Percentiles rank a stretch among this genome's conserved stretches.
Conservation (phyloP, 371 early-diverging fungal genomes). For the Mucor plumbeus region DNA sequence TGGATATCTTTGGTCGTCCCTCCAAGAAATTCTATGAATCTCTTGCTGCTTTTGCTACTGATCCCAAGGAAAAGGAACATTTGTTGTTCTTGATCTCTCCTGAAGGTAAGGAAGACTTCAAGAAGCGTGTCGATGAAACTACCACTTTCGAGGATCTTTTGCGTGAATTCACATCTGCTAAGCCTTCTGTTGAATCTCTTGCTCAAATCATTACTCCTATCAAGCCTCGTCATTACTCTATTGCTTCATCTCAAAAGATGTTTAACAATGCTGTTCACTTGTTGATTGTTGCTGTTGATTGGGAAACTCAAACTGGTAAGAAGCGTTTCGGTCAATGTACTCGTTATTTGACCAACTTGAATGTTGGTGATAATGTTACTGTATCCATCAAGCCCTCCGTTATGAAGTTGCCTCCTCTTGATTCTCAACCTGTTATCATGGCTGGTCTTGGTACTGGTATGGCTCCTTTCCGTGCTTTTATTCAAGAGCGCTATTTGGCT, state of each 20-base stretch:
- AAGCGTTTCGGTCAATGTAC: conserved; percentile 89
- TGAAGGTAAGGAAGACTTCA: conserved; percentile 82
- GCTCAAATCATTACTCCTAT: conserved; percentile 77
- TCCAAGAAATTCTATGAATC: conserved; percentile 90
- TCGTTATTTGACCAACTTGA: conserved; percentile 77
- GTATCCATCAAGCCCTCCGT: conserved; percentile 94
- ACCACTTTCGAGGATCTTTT: conserved; percentile 87
- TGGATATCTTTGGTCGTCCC: conserved; percentile 94
- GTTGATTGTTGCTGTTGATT: conserved; percentile 89
- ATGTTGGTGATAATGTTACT: conserved; percentile 73
- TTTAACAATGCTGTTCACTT: conserved; percentile 89
- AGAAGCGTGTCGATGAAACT: conserved; percentile 83
- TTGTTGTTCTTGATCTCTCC: conserved; percentile 72
- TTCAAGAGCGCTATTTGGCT: conserved; percentile 87
- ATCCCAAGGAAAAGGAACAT: conserved; percentile 74
- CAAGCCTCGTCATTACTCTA: conserved; percentile 96
- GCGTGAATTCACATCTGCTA: conserved; percentile 84
- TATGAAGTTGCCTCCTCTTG: conserved; percentile 89
- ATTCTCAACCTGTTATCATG: conserved; percentile 90
- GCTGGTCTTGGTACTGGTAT: conserved; percentile 97
- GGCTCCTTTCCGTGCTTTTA: conserved; percentile 97
- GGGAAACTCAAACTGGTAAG: conserved; percentile 72
- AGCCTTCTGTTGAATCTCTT: conserved; percentile 74
- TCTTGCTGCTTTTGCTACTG: conserved; percentile 75
- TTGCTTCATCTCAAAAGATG: conserved; percentile 87